Percentiles rank a stretch among this genome's conserved stretches.
phyloP scores from a whole-genome alignment of 208 protist species.

The Vickermania spadyakhi region DNA sequence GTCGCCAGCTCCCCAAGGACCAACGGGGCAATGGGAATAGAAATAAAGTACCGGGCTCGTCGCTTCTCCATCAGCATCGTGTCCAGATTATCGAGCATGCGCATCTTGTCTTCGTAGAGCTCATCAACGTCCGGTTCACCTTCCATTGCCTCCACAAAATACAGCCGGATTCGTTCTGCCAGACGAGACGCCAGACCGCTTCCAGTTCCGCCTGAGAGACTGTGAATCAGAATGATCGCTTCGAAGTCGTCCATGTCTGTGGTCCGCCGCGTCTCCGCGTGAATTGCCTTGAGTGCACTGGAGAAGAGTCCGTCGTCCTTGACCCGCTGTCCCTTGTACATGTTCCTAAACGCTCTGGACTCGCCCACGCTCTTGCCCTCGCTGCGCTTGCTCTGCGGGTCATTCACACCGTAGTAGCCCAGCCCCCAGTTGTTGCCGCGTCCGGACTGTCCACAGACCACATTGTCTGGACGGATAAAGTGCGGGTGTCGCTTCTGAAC shows the following conservation, averaged over 20 bases:
- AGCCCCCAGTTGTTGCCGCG: conserved; percentile 84
- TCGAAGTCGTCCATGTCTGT: conserved; percentile 44
- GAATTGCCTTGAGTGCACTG: conserved; percentile 53
- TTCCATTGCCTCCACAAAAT: conserved; percentile 60
- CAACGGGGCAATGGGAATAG: conserved; percentile 62
- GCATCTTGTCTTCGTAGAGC: conserved; percentile 35
- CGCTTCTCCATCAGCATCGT: conserved; percentile 60
- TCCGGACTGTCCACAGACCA: conserved; percentile 68
- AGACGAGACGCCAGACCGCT: conserved; percentile 70
- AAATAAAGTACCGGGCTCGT: conserved; percentile 56
- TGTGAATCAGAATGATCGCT: conserved; percentile 77
- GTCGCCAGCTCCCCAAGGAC: conserved; percentile 56
- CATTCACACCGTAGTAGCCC: conserved; percentile 67
- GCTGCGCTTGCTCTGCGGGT: conserved; percentile 26
- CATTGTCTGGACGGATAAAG: conserved; percentile 55
- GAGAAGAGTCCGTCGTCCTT: conserved; percentile 41
- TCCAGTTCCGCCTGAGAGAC: conserved; percentile 75
- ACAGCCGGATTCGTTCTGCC: conserved; percentile 70
- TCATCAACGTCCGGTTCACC: conserved; percentile 21
- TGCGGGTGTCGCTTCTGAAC: conserved; percentile 41
- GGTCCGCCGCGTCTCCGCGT: conserved; percentile 66
- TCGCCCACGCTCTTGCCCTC: conserved; percentile 22
- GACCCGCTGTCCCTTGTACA: conserved; percentile 51
- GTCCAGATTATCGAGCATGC: conserved; percentile 56
- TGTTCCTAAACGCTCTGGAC: conserved; percentile 38